Evolutionary conservation across 2,329 filamentous ascomycete species (phyloP), one percentile per base, ranked within the genome.

Genomic region (Neofusicoccum kwambonambiense): DNA sequence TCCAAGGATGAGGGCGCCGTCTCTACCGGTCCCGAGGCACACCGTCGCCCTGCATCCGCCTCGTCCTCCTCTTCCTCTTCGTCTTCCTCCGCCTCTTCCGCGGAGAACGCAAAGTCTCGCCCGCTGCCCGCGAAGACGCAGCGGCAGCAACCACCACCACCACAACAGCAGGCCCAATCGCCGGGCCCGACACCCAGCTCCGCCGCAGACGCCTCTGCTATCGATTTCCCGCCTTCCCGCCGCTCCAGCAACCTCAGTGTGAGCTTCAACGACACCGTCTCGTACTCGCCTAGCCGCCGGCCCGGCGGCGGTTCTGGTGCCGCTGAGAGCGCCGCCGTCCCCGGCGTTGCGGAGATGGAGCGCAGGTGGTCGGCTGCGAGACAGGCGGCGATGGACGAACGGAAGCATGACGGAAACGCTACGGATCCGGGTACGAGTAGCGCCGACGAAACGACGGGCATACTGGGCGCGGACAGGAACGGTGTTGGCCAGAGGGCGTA

Each of bases 371-470:
- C 49, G 9, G 47, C 27, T 6, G 49, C 41, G 27, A 35, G 45
- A 9, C 41, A 60, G 17, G 19, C 37, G 3, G 35, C 57, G 34
- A 27, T 52, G 19, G 49, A 15, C n/a, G 19, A 52, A 4, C 19
- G 35, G 6, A 15, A 35, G 4, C 27, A 7, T 31, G 35, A 35
- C 5, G n/a, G 35, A 15, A 13, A 35, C 39, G 13, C 1, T 13
- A 39, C 31, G 6, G n/a, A 31, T n/a, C 22, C 34, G 17, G 45
- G 19, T 6, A 50, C n/a, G 50, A 57, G 51, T 52, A 64, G 62
- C 35, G 62, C 62, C 6, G 62, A 64, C n/a, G 62, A 64, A 45
- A 64, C 62, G 35, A 64, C 52, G 35, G 62, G 52, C 1, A 64
- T 64, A 31, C 34, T 64, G 52, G 37, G 62, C 15, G 50, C 62